phyloP scores from a whole-genome alignment of 139 green algal genomes.

The Pleodorina starrii region DNA sequence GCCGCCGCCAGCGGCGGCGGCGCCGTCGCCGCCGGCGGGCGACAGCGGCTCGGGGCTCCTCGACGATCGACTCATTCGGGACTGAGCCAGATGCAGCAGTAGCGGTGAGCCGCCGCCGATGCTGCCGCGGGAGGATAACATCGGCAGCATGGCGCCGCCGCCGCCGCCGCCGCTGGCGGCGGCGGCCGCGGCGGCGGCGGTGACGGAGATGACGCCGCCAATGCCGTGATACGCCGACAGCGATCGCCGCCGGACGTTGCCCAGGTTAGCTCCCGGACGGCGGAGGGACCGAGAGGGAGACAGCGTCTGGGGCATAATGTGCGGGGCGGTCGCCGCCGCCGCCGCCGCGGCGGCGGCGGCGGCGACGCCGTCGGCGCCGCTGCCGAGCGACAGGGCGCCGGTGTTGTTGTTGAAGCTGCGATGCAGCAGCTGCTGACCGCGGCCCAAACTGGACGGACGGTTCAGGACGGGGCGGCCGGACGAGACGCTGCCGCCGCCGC shows the following conservation, averaged over 20 bases:
- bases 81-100: slow-evolving; percentile 23
- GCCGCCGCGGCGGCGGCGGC: neutral
- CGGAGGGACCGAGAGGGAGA: neutral
- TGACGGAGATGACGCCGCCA: neutral
- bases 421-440: neutral
- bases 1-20: neutral
- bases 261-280: neutral
- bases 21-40: neutral
- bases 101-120: slow-evolving; percentile 14
- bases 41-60: neutral
- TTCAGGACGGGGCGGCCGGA: neutral
- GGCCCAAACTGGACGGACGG: neutral
- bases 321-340: neutral
- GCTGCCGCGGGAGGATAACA: neutral
- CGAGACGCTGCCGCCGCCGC: neutral
- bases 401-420: neutral
- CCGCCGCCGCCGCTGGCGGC: neutral
- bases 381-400: neutral
- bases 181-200: neutral
- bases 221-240: neutral
- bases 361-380: neutral
- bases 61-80: slow-evolving; percentile 13
- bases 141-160: neutral
- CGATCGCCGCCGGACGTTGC: neutral
- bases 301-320: neutral